Conservation (phyloP, 2,329 filamentous ascomycete species). For the Magnaporthales sp. region DNA sequence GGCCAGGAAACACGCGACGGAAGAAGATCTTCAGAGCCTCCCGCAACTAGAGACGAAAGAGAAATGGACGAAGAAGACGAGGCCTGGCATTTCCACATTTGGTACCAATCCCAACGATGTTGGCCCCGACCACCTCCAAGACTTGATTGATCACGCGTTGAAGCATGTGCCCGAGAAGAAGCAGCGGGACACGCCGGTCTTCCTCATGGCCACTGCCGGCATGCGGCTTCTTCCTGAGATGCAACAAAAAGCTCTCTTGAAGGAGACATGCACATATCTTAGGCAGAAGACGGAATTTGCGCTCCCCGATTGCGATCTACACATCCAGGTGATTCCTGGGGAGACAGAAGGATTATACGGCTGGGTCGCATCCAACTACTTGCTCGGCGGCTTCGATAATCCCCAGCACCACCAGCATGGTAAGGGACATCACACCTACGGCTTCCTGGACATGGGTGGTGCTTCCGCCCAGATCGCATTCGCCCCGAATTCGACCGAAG, state of each 20-base stretch:
- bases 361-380: conserved; percentile 95
- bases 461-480: conserved; percentile 98
- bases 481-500: conserved; percentile 85
- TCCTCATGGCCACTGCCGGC: conserved; percentile 90
- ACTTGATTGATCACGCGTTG: conserved; percentile 74
- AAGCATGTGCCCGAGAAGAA: conserved; percentile 68
- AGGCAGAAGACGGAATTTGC: conserved; percentile 68
- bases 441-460: conserved; percentile 96
- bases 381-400: conserved; percentile 82
- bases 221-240: conserved; percentile 75
- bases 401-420: conserved; percentile 70
- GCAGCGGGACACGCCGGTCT: conserved; percentile 79
- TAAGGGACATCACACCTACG: conserved; percentile 87
- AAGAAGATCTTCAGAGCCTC: conserved; percentile 55
- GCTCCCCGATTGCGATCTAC: conserved; percentile 79
- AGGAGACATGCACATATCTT: conserved; percentile 76
- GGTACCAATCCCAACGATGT: conserved; percentile 67
- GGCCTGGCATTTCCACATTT: conserved; percentile 88
- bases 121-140: conserved; percentile 71
- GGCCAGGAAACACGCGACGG: conserved; percentile 52
- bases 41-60: conserved; percentile 78
- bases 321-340: conserved; percentile 90
- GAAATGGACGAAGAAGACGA: conserved; percentile 87
- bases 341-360: conserved; percentile 95
- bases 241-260: conserved; percentile 65